Conservation (phyloP, 768 basidiomycete species). For the Nidularia sp. region DNA sequence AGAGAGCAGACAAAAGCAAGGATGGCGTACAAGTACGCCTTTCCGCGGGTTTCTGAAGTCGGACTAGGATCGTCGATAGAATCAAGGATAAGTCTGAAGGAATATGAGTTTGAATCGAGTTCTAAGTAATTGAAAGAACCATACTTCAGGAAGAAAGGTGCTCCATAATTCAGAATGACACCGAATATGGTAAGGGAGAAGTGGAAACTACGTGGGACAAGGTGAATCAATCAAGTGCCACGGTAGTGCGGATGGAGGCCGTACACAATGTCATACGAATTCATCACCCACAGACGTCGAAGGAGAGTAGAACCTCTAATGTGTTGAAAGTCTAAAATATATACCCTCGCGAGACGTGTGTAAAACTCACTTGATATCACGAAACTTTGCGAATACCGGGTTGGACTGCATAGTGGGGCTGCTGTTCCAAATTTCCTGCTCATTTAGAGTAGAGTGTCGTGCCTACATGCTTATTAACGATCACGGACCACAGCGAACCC, state of each 20-base stretch:
- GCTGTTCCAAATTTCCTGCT: constrained; percentile 37
- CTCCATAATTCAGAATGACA: constrained; percentile 73
- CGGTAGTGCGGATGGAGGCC: constrained; percentile 1
- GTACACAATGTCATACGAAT: constrained; percentile 34
- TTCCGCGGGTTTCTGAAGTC: constrained; percentile 45
- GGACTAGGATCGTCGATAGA: constrained; percentile 40
- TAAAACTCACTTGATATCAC: too few species aligned
- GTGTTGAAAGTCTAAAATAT: too few species aligned
- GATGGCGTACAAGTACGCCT: constrained; percentile 76
- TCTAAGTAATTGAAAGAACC: constrained; percentile 10
- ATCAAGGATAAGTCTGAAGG: constrained; percentile 51
- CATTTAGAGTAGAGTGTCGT: constrained; percentile 52
- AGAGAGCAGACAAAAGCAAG: constrained; percentile 64
- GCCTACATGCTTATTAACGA: constrained; percentile 23
- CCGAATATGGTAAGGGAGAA: constrained; percentile 62
- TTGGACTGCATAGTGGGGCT: not conserved
- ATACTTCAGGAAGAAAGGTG: constrained; percentile 83
- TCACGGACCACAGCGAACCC: not conserved
- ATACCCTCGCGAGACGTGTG: too few species aligned
- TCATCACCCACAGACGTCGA: not conserved
- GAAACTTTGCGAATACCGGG: not conserved
- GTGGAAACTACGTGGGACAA: constrained; percentile 43
- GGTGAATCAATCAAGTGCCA: not conserved
- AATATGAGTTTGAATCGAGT: not conserved
- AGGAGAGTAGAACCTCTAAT: not conserved